Percentiles rank a stretch among this genome's conserved stretches.
phyloP scores from a whole-genome alignment of 2,329 filamentous ascomycete species.

The Stachybotrys chartarum region DNA sequence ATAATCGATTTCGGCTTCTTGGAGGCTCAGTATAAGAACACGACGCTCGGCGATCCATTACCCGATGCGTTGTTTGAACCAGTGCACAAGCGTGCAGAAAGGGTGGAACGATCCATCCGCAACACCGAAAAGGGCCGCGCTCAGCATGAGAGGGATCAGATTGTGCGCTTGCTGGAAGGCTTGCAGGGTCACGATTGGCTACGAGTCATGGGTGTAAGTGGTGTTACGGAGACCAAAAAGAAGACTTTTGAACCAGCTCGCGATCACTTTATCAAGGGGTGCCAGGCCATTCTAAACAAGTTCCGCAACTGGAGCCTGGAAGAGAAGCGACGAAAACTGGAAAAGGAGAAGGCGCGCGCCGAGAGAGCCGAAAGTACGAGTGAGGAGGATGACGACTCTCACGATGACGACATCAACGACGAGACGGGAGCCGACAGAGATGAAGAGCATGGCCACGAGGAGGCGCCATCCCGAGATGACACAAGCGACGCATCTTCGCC shows the following conservation, averaged over 20 bases:
- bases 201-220: constrained; percentile 82
- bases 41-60: constrained; percentile 44
- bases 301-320: constrained; percentile 84
- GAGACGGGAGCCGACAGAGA: constrained; percentile 15
- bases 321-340: constrained; percentile 74
- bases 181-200: constrained; percentile 91
- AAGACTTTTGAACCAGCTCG: constrained; percentile 83
- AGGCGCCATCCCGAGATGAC: constrained; percentile 49
- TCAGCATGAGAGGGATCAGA: constrained; percentile 60
- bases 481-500: constrained; percentile 35
- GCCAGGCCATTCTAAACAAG: constrained; percentile 75
- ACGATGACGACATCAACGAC: constrained; percentile 19
- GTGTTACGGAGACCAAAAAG: constrained; percentile 75
- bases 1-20: constrained; percentile 49
- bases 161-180: constrained; percentile 65
- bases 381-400: constrained; percentile 23
- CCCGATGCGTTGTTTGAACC: constrained; percentile 47
- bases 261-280: constrained; percentile 76
- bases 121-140: constrained; percentile 59
- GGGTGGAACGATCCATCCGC: constrained; percentile 54
- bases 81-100: constrained; percentile 51
- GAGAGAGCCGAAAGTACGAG: constrained; percentile 22
- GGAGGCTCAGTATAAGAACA: constrained; percentile 35
- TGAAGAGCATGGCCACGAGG: constrained; percentile 15
- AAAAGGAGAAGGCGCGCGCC: constrained; percentile 55